Conservation (phyloP, 2,329 filamentous ascomycete species). For the Penicillium sp. region DNA sequence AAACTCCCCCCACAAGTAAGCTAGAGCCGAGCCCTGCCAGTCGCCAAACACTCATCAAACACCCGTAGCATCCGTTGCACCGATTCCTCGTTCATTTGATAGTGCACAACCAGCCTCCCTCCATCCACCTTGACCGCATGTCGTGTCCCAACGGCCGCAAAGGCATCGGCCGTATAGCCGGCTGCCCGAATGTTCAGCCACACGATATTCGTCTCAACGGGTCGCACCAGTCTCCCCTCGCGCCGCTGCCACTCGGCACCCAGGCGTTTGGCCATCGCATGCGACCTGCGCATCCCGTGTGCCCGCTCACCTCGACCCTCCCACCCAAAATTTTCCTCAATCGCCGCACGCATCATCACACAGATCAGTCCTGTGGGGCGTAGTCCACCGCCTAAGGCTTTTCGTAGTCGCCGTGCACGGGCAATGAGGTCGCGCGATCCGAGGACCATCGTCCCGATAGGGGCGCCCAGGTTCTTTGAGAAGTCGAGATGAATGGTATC, state of each 20-base stretch:
- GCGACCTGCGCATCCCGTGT: background rate
- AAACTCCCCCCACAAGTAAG: background rate
- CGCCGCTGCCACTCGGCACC: background rate
- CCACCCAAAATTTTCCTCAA: background rate
- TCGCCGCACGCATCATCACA: background rate
- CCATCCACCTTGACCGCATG: background rate
- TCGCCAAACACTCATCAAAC: background rate
- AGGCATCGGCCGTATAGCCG: background rate
- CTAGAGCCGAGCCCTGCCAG: background rate
- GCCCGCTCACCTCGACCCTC: background rate
- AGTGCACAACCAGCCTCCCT: background rate
- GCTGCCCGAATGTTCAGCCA: background rate
- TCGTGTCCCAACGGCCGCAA: background rate
- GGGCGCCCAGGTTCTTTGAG: background rate
- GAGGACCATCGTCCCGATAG: background rate
- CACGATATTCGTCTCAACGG: background rate
- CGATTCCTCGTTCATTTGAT: background rate
- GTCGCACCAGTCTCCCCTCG: background rate
- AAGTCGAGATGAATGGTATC: background rate
- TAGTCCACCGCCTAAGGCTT: background rate
- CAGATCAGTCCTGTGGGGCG: background rate
- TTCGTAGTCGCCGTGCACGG: background rate
- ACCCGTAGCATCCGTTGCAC: background rate
- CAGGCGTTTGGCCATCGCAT: background rate
- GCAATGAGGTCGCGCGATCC: background rate